phyloP scores from a whole-genome alignment of 2,329 filamentous ascomycete species.

The Fusarium domesticum region DNA sequence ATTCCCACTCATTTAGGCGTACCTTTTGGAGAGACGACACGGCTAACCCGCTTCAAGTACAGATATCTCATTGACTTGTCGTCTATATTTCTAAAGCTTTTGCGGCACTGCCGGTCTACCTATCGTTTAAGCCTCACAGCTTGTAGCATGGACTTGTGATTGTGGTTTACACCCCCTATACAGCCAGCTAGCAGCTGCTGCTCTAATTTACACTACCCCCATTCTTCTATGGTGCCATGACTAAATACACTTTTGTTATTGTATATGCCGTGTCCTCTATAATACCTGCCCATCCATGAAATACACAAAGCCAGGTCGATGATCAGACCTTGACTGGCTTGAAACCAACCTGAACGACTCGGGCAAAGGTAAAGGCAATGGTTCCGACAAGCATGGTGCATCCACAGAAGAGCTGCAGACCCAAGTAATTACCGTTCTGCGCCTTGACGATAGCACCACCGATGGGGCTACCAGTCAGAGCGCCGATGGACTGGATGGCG shows the following conservation, averaged over 20 bases:
- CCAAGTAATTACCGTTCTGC: slow-evolving; percentile 53
- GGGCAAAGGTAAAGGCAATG: slow-evolving; percentile 30
- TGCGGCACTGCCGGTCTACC: too few relatives aligned
- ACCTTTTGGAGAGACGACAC: not conserved
- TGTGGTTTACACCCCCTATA: too few relatives aligned
- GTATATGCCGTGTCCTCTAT: too few relatives aligned
- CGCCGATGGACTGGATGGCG: slow-evolving; percentile 59
- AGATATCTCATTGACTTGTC: not conserved
- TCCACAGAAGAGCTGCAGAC: slow-evolving; percentile 65
- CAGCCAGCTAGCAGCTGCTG: too few relatives aligned
- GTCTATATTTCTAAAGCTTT: too few relatives aligned
- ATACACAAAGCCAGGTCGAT: too few relatives aligned
- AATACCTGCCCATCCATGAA: too few relatives aligned
- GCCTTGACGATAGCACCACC: slow-evolving; percentile 57
- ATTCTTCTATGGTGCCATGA: too few relatives aligned
- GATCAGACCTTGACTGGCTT: slow-evolving; percentile 35
- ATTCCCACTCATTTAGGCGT: not conserved
- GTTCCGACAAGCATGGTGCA: slow-evolving; percentile 40
- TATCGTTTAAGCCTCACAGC: too few relatives aligned
- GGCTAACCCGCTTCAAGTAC: not conserved
- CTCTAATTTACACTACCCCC: too few relatives aligned
- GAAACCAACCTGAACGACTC: slow-evolving; percentile 37
- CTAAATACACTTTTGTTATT: too few relatives aligned
- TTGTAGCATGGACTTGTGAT: too few relatives aligned
- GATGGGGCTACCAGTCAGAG: slow-evolving; percentile 65